Percentiles rank a stretch among this genome's conserved stretches.
These are phyloP conservation scores for Leccinum fallax DNA, from an alignment of 1,284 basidiomycete species.

Conservation along the genomic window DNA sequence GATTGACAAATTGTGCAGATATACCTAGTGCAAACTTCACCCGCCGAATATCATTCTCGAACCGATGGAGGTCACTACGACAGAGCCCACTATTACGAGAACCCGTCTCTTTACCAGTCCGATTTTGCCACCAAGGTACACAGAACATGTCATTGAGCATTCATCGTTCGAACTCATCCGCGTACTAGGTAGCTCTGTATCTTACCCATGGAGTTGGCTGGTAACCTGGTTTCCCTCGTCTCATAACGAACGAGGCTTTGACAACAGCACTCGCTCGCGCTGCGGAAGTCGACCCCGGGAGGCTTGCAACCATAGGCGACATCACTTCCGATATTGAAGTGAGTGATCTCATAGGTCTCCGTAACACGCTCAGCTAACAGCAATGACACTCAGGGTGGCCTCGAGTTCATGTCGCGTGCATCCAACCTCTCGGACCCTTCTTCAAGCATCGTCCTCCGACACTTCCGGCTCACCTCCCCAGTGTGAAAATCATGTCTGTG, in stretches of 20 bases:
- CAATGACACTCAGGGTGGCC: constrained; percentile 60
- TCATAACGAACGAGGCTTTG: constrained; percentile 74
- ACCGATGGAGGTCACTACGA: background rate
- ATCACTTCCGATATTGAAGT: constrained; percentile 86
- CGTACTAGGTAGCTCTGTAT: constrained; percentile 74
- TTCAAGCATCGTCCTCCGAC: constrained; percentile 53
- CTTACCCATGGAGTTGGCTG: constrained; percentile 87
- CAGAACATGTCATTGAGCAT: constrained; percentile 26
- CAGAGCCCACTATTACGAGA: constrained; percentile 60
- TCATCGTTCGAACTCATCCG: background rate
- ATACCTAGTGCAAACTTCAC: constrained; percentile 76
- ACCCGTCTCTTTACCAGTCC: constrained; percentile 68
- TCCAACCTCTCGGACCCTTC: constrained; percentile 81
- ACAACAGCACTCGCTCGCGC: constrained; percentile 53
- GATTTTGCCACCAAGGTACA: constrained; percentile 68
- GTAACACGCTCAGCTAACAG: background rate
- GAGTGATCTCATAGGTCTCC: constrained; percentile 12
- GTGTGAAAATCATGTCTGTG: constrained; percentile 79
- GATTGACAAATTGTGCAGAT: constrained; percentile 48
- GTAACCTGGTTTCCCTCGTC: constrained; percentile 69
- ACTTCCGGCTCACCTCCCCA: constrained; percentile 49
- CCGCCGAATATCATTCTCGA: constrained; percentile 68
- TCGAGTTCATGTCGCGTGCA: constrained; percentile 76
- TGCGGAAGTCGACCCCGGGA: constrained; percentile 49
- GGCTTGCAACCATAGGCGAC: constrained; percentile 50